Percentiles rank a stretch among this genome's conserved stretches.
These are phyloP conservation scores for Cercospora canescens DNA, from an alignment of 2,329 filamentous ascomycete genomes.

Conservation along the genomic window DNA sequence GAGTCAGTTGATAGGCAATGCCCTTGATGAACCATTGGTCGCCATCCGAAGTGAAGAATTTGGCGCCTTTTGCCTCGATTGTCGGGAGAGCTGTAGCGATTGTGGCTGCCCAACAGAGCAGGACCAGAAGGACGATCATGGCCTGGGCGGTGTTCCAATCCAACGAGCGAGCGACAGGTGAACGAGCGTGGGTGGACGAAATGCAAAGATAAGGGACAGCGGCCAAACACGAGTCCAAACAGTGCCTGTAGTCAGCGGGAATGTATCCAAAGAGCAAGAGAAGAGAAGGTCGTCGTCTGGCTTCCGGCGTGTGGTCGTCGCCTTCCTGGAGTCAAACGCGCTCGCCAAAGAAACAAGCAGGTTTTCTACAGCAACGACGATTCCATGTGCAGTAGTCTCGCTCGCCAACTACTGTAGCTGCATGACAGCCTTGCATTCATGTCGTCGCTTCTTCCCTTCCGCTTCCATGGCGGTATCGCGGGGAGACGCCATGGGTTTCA, in stretches of 20 bases:
- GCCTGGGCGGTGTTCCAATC: background rate
- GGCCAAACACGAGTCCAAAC: background rate
- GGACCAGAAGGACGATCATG: background rate
- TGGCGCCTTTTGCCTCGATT: slow-evolving; percentile 68
- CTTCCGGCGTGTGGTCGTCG: background rate
- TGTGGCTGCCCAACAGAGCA: slow-evolving; percentile 8
- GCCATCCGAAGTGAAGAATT: slow-evolving; percentile 81
- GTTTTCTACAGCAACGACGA: background rate
- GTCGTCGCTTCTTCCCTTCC: background rate
- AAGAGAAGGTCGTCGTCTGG: background rate
- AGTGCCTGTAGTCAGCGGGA: background rate
- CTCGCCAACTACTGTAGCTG: background rate
- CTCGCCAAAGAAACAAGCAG: background rate
- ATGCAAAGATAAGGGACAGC: background rate
- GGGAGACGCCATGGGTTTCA: background rate
- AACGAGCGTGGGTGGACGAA: background rate
- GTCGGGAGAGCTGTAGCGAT: slow-evolving; percentile 53
- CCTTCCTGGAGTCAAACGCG: background rate
- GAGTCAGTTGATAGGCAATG: slow-evolving; percentile 50
- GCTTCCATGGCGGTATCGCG: background rate
- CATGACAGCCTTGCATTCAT: background rate
- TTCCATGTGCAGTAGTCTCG: background rate
- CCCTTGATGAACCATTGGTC: slow-evolving; percentile 79
- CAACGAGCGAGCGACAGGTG: background rate
- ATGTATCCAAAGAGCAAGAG: background rate